phyloP scores from a whole-genome alignment of 148 eudicot genomes.

The Rhododendron griersonianum region DNA sequence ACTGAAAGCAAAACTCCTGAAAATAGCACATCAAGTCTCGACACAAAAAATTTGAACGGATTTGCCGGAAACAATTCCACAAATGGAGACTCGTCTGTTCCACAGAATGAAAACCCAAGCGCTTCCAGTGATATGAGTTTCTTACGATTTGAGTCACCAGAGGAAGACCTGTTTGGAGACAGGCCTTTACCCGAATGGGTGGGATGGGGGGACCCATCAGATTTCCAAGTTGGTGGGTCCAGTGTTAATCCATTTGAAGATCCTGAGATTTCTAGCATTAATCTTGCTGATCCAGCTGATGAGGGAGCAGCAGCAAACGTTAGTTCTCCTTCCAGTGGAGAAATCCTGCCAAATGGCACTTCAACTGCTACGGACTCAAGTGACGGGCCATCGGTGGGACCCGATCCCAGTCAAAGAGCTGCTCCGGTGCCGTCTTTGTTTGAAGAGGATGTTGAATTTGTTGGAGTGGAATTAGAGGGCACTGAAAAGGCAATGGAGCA shows the following conservation, averaged over 20 bases:
- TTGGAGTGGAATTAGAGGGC: slow-evolving; percentile 92
- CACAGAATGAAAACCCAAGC: slow-evolving; percentile 20
- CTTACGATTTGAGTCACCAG: slow-evolving; percentile 47
- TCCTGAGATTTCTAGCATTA: slow-evolving; percentile 17
- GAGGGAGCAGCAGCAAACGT: slow-evolving; percentile 16
- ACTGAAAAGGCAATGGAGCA: slow-evolving; percentile 96
- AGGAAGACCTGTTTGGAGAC: slow-evolving; percentile 43
- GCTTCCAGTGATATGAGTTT: slow-evolving; percentile 32
- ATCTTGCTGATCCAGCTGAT: slow-evolving; percentile 18
- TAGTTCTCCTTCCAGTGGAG: slow-evolving; percentile 31
- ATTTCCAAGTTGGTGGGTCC: slow-evolving; percentile 51
- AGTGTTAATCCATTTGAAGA: slow-evolving; percentile 66
- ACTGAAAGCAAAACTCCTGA: slow-evolving; percentile 31
- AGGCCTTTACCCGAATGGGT: slow-evolving; percentile 75
- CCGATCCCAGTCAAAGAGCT: slow-evolving; percentile 35
- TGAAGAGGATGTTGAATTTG: slow-evolving; percentile 97
- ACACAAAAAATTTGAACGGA: slow-evolving; percentile 21
- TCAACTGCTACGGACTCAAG: slow-evolving; percentile 21
- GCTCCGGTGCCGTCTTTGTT: slow-evolving; percentile 66
- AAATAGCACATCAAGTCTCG: slow-evolving; percentile 30
- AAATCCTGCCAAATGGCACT: slow-evolving; percentile 41
- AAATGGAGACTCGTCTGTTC: slow-evolving; percentile 10
- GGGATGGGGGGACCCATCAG: slow-evolving; percentile 66
- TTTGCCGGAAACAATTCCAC: slow-evolving; percentile 13
- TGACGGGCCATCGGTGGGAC: slow-evolving; percentile 20